Percentiles rank a stretch among this genome's conserved stretches.
Evolutionary conservation across 495 filamentous ascomycete genomes (phyloP).

Genomic region (Neurospora cerealis): DNA sequence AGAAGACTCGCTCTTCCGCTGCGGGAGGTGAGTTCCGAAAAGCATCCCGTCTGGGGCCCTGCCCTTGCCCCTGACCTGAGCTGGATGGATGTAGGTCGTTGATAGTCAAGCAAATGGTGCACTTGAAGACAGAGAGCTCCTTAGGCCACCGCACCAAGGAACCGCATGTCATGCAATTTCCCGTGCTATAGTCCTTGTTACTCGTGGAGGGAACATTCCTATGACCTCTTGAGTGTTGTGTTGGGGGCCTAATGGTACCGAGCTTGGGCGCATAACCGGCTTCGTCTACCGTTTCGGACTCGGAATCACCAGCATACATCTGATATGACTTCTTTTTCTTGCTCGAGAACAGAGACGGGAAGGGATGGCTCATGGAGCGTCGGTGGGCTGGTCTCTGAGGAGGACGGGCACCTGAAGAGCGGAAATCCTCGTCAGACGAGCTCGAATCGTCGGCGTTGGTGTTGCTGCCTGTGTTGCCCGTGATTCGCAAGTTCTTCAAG

Average conservation of each 20-base stretch:
- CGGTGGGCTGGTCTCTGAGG: constrained; percentile 38
- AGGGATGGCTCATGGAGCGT: constrained; percentile 69
- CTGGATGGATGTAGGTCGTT: constrained; percentile 59
- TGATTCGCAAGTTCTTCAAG: constrained; percentile 15
- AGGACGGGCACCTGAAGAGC: constrained; percentile 13
- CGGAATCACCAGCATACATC: constrained; percentile 5
- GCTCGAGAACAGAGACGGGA: constrained; percentile 52
- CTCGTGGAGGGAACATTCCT: constrained; percentile 15
- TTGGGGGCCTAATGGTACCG: constrained; percentile 10
- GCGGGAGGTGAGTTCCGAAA: neutral
- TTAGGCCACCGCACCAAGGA: constrained; percentile 77
- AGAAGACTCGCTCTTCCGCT: constrained; percentile 4
- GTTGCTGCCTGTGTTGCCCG: neutral
- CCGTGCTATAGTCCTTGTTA: constrained; percentile 45
- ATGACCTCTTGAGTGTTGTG: constrained; percentile 13
- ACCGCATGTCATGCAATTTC: constrained; percentile 75
- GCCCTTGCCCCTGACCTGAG: neutral
- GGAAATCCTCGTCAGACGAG: constrained; percentile 32
- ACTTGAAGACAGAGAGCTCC: constrained; percentile 65
- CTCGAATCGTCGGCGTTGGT: constrained; percentile 22
- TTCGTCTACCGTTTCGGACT: constrained; percentile 19
- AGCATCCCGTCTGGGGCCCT: constrained; percentile 6
- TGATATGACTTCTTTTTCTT: constrained; percentile 39
- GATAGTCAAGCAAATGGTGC: constrained; percentile 76
- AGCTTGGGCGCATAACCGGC: constrained; percentile 13